These are phyloP conservation scores for Phtheirospermum japonicum DNA, from an alignment of 257 asterid genomes.

Conservation along the genomic window DNA sequence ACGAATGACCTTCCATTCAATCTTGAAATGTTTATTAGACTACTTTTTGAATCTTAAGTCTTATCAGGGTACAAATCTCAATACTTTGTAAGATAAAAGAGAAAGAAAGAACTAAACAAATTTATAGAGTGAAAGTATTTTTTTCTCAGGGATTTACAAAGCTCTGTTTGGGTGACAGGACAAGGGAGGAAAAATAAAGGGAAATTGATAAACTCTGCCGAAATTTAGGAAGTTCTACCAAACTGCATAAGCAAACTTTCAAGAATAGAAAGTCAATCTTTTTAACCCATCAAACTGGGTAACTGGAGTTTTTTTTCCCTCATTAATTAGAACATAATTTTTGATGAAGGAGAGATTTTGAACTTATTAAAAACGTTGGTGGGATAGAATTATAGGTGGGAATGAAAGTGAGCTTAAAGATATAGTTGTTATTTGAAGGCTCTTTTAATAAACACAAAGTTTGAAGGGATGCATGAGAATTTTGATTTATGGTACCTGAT, in stretches of 20 bases:
- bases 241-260: conserved; percentile 22
- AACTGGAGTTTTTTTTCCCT: too few species aligned
- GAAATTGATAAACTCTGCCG: conserved; percentile 6
- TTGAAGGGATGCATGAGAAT: too few species aligned
- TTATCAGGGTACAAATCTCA: too few species aligned
- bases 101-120: too few species aligned
- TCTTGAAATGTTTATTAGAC: too few species aligned
- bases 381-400: not conserved
- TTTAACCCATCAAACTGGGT: too few species aligned
- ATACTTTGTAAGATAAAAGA: too few species aligned
- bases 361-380: not conserved
- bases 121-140: too few species aligned
- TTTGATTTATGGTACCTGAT: conserved; percentile 35
- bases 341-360: not conserved
- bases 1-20: too few species aligned
- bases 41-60: too few species aligned
- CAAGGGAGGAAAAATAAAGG: not conserved
- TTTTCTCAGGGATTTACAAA: too few species aligned
- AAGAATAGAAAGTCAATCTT: conserved; percentile 26
- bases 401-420: conserved; percentile 8
- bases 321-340: not conserved
- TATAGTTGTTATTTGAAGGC: conserved; percentile 4
- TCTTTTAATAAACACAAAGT: conserved; percentile 12
- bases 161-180: conserved; percentile 25
- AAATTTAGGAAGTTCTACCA: conserved; percentile 25